Conservation (phyloP, 345 rosid species). For the Passiflora organensis region DNA sequence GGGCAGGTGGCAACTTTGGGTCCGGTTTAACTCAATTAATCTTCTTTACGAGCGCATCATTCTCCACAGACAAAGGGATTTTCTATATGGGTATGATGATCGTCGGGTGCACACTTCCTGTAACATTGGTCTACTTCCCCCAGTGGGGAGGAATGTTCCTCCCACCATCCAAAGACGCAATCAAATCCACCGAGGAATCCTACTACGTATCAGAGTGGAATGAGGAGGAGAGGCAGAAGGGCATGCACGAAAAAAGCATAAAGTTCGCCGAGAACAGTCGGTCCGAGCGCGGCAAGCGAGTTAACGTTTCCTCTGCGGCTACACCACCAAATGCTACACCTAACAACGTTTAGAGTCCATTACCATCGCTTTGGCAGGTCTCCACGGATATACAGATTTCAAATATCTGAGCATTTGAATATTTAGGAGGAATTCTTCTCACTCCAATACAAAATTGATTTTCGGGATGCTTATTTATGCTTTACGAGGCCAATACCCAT, state of each 20-base stretch:
- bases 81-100: slow-evolving; percentile 70
- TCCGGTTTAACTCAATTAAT: slow-evolving; percentile 70
- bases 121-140: slow-evolving; percentile 60
- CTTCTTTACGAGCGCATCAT: slow-evolving; percentile 51
- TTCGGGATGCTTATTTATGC: too few relatives aligned
- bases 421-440: too few relatives aligned
- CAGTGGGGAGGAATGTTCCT: slow-evolving; percentile 81
- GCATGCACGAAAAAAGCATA: slow-evolving; percentile 56
- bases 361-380: too few relatives aligned
- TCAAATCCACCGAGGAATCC: slow-evolving; percentile 44
- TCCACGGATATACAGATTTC: too few relatives aligned
- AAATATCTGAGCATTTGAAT: too few relatives aligned
- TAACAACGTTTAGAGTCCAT: slow-evolving; percentile 29
- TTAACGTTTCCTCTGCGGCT: slow-evolving; percentile 33
- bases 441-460: too few relatives aligned
- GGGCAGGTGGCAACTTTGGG: slow-evolving; percentile 77
- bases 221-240: slow-evolving; percentile 57
- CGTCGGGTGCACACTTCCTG: slow-evolving; percentile 55
- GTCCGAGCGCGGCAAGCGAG: slow-evolving; percentile 59
- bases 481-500: too few relatives aligned
- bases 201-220: slow-evolving; percentile 61
- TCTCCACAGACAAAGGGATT: slow-evolving; percentile 54
- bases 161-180: slow-evolving; percentile 40
- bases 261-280: slow-evolving; percentile 69
- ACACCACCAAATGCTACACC: slow-evolving; percentile 48